Percentiles rank a stretch among this genome's conserved stretches.
phyloP scores from a whole-genome alignment of 2,329 filamentous ascomycete species.

The Botrytis fragariae region DNA sequence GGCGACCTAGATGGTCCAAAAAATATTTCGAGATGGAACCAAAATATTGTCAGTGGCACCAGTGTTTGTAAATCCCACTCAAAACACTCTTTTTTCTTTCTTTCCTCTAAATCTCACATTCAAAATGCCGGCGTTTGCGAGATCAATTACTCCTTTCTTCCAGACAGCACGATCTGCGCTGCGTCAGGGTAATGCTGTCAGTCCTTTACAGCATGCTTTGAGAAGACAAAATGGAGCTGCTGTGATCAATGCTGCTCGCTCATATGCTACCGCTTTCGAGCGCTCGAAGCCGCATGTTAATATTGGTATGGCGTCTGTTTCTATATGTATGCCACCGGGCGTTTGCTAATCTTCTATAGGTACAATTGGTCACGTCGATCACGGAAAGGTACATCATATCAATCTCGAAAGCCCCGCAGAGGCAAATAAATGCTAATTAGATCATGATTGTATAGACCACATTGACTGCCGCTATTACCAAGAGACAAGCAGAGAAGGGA shows the following conservation, averaged over 20 bases:
- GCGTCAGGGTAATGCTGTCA: slow-evolving; percentile 63
- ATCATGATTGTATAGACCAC: slow-evolving; percentile 65
- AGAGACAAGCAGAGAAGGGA: slow-evolving; percentile 93
- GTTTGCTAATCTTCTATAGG: slow-evolving; percentile 48
- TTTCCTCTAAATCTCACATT: slow-evolving; percentile 24
- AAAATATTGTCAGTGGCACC: slow-evolving; percentile 20
- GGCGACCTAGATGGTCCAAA: slow-evolving; percentile 14
- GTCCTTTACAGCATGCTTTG: slow-evolving; percentile 72
- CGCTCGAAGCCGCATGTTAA: slow-evolving; percentile 97
- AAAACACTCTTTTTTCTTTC: slow-evolving; percentile 18
- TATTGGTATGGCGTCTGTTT: slow-evolving; percentile 63
- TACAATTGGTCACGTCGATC: slow-evolving; percentile 99
- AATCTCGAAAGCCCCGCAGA: not conserved
- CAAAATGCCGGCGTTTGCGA: slow-evolving; percentile 79
- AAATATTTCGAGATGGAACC: slow-evolving; percentile 22
- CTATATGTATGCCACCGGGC: slow-evolving; percentile 1
- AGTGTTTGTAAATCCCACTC: slow-evolving; percentile 6
- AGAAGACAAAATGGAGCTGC: slow-evolving; percentile 61
- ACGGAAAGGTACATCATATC: slow-evolving; percentile 80
- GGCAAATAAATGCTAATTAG: slow-evolving; percentile 14
- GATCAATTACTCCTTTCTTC: slow-evolving; percentile 74
- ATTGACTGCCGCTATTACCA: slow-evolving; percentile 97
- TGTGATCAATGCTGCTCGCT: slow-evolving; percentile 63
- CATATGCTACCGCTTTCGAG: slow-evolving; percentile 68
- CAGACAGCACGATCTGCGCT: slow-evolving; percentile 77